Evolutionary conservation across 1,284 basidiomycete genomes (phyloP), one percentile per base, ranked within the genome.

Genomic region (Omphalotus olearius): DNA sequence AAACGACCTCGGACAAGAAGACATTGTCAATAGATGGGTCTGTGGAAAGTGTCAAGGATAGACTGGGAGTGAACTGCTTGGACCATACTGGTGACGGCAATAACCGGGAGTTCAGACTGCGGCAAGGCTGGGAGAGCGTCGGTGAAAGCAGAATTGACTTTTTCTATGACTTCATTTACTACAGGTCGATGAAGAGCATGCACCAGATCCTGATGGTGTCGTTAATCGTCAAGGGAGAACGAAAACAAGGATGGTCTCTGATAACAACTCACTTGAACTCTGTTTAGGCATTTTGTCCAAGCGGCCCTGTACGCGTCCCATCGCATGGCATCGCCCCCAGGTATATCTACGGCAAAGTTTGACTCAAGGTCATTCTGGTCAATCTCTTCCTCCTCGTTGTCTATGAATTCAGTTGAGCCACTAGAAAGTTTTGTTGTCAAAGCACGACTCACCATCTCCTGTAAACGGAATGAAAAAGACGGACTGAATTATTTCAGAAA

Each of bases 11-110:
- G 28, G 73, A 66, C 14, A 83, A 62, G 41, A 84, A 68, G 0
- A 68, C 57, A 1, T 72, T 66, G n/a, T 70, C 72, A 2, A 67
- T 68, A 9, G 70, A 40, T 57, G 67, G 52, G 62, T 71, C 59
- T 68, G 61, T 69, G 48, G 59, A 57, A 16, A 20, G 28, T 6
- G 30, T 33, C 10, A 65, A 51, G 17, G 62, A 57, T 44, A 57
- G 52, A 56, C 38, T 6, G 20, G 41, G 33, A 25, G 3, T 14
- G 23, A 37, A 20, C 11, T 10, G 16, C 11, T 46, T 45, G 28
- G 16, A 42, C 59, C 73, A 40, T 56, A 82, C 82, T 75, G 50
- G 75, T 75, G 38, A 88, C 67, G 1, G 76, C 66, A 47, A 82
- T 66, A n/a, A 77, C 69, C 13, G 81, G 78, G 11, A 84, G 59